Evolutionary conservation across 352 stramenopile species (phyloP), one percentile per base, ranked within the genome.

Genomic region (Ochromonadaceae sp.): DNA sequence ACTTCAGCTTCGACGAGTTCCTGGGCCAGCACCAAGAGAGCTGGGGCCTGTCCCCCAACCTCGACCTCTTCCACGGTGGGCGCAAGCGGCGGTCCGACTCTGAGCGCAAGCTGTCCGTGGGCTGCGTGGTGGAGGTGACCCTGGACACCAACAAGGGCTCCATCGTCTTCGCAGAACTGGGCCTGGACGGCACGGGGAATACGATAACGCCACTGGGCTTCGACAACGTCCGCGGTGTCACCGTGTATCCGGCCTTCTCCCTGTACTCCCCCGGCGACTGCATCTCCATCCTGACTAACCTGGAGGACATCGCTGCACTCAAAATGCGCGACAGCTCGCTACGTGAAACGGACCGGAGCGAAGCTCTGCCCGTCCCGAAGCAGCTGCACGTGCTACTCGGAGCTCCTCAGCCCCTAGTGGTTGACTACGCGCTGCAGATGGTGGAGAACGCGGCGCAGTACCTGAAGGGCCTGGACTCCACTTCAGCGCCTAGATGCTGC

Each of bases 201-300:
- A n/a, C n/a, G n/a, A n/a, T n/a, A n/a, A n/a, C n/a, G n/a, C n/a
- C n/a, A n/a, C 48, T 47, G 10, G 30, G 2, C 48, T 49, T n/a
- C 15, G 22, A 34, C 26, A 50, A 49, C 41, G 26, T 50, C 2
- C 36, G 41, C 7, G 36, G 22, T 22, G 26, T 12, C 9, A 3
- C 3, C 2, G 5, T 63, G 2, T 49, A 30, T 9, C 55, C 55
- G 1, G 55, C 55, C 9, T 44, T 63, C 39, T 63, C 55, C 10
- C 39, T 63, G 10, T 50, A 26, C 22, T 31, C 20, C 5, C 55
- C 55, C 41, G 55, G 55, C 28, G 55, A 63, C 47, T 50, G 9
- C 35, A 25, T 60, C 2, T 44, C 36, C 15, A 36, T 60, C 20
- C 3, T 49, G 10, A n/a, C 9, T 57, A 25, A 60, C 35, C 14